Evolutionary conservation across 768 basidiomycete species (phyloP).

Genomic region (Lepiota brunneoincarnata): DNA sequence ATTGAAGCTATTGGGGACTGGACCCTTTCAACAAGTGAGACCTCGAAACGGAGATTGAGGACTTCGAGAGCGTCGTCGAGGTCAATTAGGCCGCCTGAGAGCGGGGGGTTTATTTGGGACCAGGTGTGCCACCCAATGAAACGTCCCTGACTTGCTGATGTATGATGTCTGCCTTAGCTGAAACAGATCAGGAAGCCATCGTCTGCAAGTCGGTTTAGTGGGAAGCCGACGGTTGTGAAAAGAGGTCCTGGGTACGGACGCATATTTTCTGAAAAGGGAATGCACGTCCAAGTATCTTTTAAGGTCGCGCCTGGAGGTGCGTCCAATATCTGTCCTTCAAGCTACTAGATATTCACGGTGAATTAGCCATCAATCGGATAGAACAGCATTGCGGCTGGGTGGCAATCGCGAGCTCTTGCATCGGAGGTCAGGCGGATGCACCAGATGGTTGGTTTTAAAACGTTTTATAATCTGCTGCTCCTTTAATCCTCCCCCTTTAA

Average conservation of each 20-base stretch:
- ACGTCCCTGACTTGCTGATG: not conserved
- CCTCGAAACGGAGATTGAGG: not conserved
- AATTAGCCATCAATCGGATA: slow-evolving; percentile 48
- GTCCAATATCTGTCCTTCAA: slow-evolving; percentile 14
- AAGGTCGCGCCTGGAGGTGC: slow-evolving; percentile 45
- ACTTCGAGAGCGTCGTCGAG: not conserved
- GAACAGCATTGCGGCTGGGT: slow-evolving; percentile 41
- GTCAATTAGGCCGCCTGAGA: not conserved
- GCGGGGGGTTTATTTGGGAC: slow-evolving; percentile 4
- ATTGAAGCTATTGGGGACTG: not conserved
- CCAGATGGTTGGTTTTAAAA: slow-evolving; percentile 20
- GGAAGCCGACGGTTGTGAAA: not conserved
- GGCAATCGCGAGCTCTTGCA: slow-evolving; percentile 43
- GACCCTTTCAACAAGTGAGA: not conserved
- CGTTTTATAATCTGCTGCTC: slow-evolving; percentile 8
- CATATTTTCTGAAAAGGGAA: slow-evolving; percentile 4
- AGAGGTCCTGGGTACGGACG: not conserved
- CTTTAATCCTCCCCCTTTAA: not conserved
- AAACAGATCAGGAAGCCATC: not conserved
- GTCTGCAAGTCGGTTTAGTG: not conserved
- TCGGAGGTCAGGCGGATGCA: slow-evolving; percentile 41
- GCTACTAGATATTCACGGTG: not conserved
- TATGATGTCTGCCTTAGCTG: not conserved
- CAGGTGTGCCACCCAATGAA: not conserved
- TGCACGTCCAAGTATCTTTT: slow-evolving; percentile 22